Base-by-base conservation (phyloP, 2,329 filamentous ascomycete genomes). In the Elsinoe arachidis region DNA sequence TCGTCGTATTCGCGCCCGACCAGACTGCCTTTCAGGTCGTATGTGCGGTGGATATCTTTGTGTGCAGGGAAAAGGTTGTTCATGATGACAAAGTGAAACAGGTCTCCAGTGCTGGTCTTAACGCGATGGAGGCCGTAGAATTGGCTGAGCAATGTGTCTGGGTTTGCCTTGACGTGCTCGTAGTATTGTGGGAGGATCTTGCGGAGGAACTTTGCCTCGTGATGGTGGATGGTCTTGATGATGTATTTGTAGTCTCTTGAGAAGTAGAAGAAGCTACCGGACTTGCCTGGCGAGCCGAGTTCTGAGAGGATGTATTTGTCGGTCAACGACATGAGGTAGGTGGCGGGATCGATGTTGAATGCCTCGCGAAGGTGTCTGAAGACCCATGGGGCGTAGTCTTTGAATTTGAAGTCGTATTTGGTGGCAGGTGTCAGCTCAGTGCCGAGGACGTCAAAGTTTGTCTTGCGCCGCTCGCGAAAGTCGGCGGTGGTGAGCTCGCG, bases 361-460 rank as follows among this genome's bases (percentile, higher is more conserved):
- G 86, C 87, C 51, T 84, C 78, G 63, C 93, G 88, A 43, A 99
- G 80, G 73, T 90, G 89, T 67, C 93, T 89, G 74, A 99, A 99
- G 59, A 99, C 93, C 91, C 92, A 97, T 58, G 93, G 93, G n/a
- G 92, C 92, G 73, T 99, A 99, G 75, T 99, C 93, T 76, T 99
- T 99, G 80, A 99, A 99, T 74, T 99, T 99, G 84, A 99, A 99
- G 76, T 99, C 93, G 77, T 99, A 99, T 74, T 99, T 97, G 64
- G 93, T 91, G 61, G 92, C 96, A 19, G 93, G 93, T 4, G 95
- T 95, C 70, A 99, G 78, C 76, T 99, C 93, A 71, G 96, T 96
- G 63, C 93, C 93, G 63, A 91, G 95, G 69, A 97, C 95, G 73
- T 97, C 93, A 78, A 99, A 99, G 47, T 91, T 96, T 69, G 95